Base-by-base conservation (phyloP, 495 filamentous ascomycete genomes). In the Penicillium egyptiacum region DNA sequence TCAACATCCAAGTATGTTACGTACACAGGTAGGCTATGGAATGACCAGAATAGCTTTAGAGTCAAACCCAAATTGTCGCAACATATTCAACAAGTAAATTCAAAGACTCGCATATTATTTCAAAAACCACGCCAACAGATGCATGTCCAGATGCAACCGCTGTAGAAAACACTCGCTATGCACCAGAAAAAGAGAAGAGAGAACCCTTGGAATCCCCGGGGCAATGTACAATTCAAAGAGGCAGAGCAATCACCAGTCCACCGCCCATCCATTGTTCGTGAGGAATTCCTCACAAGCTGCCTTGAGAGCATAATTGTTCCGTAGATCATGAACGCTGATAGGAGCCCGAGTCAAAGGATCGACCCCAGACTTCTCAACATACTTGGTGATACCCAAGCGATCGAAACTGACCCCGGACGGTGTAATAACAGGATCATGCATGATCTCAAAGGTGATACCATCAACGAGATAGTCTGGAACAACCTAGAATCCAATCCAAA, bases 371-470 rank as follows among this genome's bases (percentile, higher is more conserved):
- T 90, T 80, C 62, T 85, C 86, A 30, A 98, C 76, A 66, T 96
- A 91, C 73, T 96, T 90, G 54, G 88, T 71, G 55, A 98, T 86
- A n/a, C 89, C 90, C 3, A 88, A 77, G 49, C 94, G 85, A 63
- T 98, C 94, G 70, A 96, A 98, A 0, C 88, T 92, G 51, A 87
- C 87, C 28, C 94, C 94, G 6, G 86, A 89, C 59, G 88, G 92
- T 0, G 93, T 97, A 17, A 92, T 79, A 12, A 94, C 89, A 4
- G 90, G 94, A 72, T 98, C 94, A 62, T 93, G 81, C 92, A 98
- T 96, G 57, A 97, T 81, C 37, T 83, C 81, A 61, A 97, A 97
- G 1, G 88, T 91, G 50, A 98, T 98, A 22, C 86, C 87, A 66
- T 98, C 94, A 42, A 98, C 80, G 0, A 89, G 77, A 77, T 91